Evolutionary conservation across 75 land plant species (phyloP).

Genomic region (Picea glauca): DNA sequence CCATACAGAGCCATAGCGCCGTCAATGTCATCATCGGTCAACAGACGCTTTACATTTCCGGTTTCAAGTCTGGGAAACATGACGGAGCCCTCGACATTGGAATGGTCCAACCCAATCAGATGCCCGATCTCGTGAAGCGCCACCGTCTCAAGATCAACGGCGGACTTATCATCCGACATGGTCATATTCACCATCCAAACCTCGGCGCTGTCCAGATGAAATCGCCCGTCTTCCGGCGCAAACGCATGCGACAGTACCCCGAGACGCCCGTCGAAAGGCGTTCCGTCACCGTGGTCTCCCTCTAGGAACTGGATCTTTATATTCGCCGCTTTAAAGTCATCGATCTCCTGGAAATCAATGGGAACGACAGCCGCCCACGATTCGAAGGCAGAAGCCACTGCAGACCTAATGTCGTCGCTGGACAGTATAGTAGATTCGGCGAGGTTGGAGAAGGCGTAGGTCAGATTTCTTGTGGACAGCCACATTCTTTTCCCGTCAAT

Average conservation of each 20-base stretch:
- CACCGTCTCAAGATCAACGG: no score
- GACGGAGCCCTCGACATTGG: constrained; percentile 17
- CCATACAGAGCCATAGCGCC: constrained; percentile 30
- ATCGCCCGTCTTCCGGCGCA: no score
- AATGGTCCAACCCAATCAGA: background rate
- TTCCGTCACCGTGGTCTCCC: no score
- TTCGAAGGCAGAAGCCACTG: constrained; percentile 16
- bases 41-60: constrained; percentile 13
- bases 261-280: no score
- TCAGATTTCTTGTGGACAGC: no score
- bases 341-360: constrained; percentile 14
- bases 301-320: background rate
- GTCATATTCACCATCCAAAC: no score
- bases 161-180: no score
- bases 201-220: no score
- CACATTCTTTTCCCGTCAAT: background rate
- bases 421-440: no score
- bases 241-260: no score
- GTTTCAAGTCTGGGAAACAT: constrained; percentile 26
- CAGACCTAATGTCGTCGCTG: background rate
- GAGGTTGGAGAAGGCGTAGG: no score
- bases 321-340: background rate
- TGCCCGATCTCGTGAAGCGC: no score
- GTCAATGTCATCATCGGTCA: constrained; percentile 18
- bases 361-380: constrained; percentile 22